These are phyloP conservation scores for Crassisporium funariophilum DNA, from an alignment of 768 basidiomycete species.

Conservation along the genomic window DNA sequence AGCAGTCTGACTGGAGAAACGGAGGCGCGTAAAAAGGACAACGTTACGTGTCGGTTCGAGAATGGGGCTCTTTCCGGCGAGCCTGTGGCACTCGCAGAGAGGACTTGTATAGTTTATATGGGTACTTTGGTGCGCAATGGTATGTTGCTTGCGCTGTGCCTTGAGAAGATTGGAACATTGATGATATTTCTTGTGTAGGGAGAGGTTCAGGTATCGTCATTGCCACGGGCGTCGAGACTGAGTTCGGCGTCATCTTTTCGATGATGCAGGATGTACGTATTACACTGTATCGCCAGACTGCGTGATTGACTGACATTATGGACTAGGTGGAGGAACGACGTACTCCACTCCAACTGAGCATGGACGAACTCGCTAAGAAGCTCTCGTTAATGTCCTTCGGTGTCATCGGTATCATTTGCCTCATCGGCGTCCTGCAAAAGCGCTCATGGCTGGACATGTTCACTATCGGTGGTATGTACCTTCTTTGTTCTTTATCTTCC, in stretches of 20 bases:
- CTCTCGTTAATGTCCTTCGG: constrained; percentile 89
- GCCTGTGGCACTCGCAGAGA: constrained; percentile 71
- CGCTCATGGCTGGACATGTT: constrained; percentile 98
- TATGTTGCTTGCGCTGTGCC: constrained; percentile 20
- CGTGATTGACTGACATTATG: constrained; percentile 33
- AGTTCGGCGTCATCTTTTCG: constrained; percentile 94
- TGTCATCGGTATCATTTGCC: constrained; percentile 91
- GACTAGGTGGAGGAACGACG: constrained; percentile 76
- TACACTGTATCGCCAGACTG: not conserved
- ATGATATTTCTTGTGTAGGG: constrained; percentile 41
- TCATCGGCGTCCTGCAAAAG: constrained; percentile 85
- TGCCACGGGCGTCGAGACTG: constrained; percentile 82
- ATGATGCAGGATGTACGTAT: constrained; percentile 92
- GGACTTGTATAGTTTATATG: constrained; percentile 92
- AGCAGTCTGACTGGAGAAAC: constrained; percentile 96
- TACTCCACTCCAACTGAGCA: constrained; percentile 88
- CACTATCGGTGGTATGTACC: constrained; percentile 86
- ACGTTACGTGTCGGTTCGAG: constrained; percentile 54
- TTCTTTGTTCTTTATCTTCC: not conserved
- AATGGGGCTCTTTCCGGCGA: constrained; percentile 36
- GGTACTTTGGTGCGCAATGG: constrained; percentile 93
- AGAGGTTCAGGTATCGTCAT: constrained; percentile 87
- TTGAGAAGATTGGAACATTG: not conserved
- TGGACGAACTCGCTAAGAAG: constrained; percentile 96
- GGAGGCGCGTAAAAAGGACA: constrained; percentile 69